Evolutionary conservation across 1,284 basidiomycete genomes (phyloP), one percentile per base, ranked within the genome.

Genomic region (Leccinum pallidistipes): DNA sequence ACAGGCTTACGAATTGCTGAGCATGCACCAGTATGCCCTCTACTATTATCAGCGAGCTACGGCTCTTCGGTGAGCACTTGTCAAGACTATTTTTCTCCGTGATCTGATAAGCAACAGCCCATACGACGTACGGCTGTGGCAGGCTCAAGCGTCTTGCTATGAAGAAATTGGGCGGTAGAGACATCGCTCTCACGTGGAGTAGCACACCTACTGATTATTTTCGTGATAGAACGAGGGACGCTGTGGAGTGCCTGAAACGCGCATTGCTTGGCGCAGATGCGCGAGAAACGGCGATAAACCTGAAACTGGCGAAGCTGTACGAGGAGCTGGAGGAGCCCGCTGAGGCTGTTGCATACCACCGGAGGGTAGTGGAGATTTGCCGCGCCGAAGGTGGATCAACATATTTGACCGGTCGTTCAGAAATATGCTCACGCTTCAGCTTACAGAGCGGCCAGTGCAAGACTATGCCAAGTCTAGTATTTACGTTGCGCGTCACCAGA

Each of bases 41-140:
- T 89, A 97, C 76, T 99, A 99, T 78, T 98, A 97, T 73, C 96
- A 98, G 71, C 90, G 94, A 70, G 96, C 97, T 2, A 96, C 95
- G 18, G 91, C 95, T 27, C 81, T 98, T 63, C 83, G 92, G 92
- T 95, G 67, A 62, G 83, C 60, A 49, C 47, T 45, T 45, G 27
- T 51, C 52, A 52, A 16, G 6, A 31, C 14, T 53, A 55, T 49
- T 57, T 32, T 16, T 58, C 36, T 38, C 31, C 53, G 57, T 63
- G 62, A 54, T 32, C 54, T 67, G 38, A 69, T 57, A 21, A 24
- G 32, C 47, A 11, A 34, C 65, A 95, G 96, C 43, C 97, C 97
- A 12, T 98, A 98, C 74, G 97, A 99, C 74, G 91, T 95, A 51
- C 86, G 97, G 27, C 85, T 99, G 78, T 99, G 97, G 97, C 90